Percentiles rank a stretch among this genome's conserved stretches.
Conservation (phyloP, 805 yeast species). For the Candida saitoana region DNA sequence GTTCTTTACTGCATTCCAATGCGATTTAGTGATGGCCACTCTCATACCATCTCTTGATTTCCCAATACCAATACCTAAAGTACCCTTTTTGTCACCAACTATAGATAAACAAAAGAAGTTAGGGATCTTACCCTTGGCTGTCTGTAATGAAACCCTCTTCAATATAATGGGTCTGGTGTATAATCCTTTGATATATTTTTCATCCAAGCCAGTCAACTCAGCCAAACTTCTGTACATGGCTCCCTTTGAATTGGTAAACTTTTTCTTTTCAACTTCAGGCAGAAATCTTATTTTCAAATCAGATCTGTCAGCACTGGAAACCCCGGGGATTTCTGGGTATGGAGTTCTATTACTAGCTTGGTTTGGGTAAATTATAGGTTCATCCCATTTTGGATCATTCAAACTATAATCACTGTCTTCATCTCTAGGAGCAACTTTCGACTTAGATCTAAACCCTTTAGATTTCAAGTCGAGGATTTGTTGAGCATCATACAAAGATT, state of each 20-base stretch:
- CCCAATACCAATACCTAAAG: conserved; percentile 94
- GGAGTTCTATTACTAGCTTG: conserved; percentile 49
- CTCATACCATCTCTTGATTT: conserved; percentile 75
- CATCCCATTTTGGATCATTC: conserved; percentile 75
- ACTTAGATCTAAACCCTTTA: conserved; percentile 25
- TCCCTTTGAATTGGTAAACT: conserved; percentile 18
- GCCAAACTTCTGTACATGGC: conserved; percentile 51
- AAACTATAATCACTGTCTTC: conserved; percentile 66
- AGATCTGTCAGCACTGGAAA: conserved; percentile 49
- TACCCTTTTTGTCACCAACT: conserved; percentile 90
- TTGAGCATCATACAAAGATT: conserved; percentile 64
- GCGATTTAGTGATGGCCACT: conserved; percentile 76
- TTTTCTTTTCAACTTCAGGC: conserved; percentile 13
- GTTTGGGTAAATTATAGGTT: conserved; percentile 47
- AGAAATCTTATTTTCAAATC: conserved; percentile 36
- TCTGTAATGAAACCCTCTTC: conserved; percentile 85
- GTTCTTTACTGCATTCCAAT: conserved; percentile 90
- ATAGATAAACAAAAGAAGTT: conserved; percentile 79
- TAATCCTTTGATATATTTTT: conserved; percentile 55
- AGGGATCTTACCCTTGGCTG: conserved; percentile 85
- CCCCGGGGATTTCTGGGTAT: conserved; percentile 53
- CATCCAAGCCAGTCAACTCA: conserved; percentile 62
- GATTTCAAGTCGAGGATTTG: conserved; percentile 43
- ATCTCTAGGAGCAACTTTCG: conserved; percentile 61
- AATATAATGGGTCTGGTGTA: conserved; percentile 62